Evolutionary conservation across 805 yeast species (phyloP).

Genomic region (Kockiozyma suomiensis): DNA sequence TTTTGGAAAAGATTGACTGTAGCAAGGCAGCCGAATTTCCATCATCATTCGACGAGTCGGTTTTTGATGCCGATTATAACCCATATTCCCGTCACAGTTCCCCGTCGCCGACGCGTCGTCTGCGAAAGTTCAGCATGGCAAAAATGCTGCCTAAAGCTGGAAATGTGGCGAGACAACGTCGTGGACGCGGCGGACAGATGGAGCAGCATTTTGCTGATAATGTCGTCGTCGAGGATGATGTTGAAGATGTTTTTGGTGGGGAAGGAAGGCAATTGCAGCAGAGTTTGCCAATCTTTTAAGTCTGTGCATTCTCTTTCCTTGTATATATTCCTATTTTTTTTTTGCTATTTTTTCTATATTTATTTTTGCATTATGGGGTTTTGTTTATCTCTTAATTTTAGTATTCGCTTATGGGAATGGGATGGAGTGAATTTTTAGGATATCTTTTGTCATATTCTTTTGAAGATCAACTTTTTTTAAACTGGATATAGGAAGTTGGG

Average conservation of each 20-base stretch:
- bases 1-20: neutral
- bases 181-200: neutral
- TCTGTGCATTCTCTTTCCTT: neutral
- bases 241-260: neutral
- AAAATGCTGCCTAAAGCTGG: conserved; percentile 22
- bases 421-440: neutral
- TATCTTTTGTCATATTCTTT: neutral
- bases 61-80: neutral
- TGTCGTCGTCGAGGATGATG: neutral
- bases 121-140: conserved; percentile 19
- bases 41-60: too few species aligned
- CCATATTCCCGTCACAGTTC: neutral
- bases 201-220: neutral
- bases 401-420: neutral
- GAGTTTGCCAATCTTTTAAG: conserved; percentile 2
- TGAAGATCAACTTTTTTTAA: neutral
- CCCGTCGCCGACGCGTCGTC: conserved; percentile 11
- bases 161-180: conserved; percentile 17
- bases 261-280: neutral
- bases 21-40: too few species aligned
- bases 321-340: neutral
- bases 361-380: neutral
- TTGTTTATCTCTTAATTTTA: neutral
- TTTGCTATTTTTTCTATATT: neutral
- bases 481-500: too few species aligned